Evolutionary conservation across 192 early-diverging fungal species (phyloP), one percentile per base, ranked within the genome.

Genomic region (Chytriomyces sp.): DNA sequence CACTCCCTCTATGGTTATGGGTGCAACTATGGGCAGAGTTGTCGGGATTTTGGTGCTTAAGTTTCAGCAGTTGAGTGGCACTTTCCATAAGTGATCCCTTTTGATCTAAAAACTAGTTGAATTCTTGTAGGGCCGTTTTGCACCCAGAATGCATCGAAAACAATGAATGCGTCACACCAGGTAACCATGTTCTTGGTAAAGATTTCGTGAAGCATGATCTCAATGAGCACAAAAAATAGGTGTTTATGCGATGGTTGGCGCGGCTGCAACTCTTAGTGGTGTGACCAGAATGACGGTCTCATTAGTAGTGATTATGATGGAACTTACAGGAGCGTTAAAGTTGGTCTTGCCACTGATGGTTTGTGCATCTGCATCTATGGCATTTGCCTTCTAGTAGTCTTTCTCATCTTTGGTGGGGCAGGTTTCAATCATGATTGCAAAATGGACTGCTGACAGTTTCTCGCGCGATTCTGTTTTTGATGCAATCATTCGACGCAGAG

Each of bases 261-360:
- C 94, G 3, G 95, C 94, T 0, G 95, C 95, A 5, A 88, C 91
- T 7, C 77, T 96, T 69, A 88, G 86, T 68, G 93, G 93, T 4
- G 91, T 94, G 16, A 94, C 93, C 85, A 92, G 91, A 80, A 90
- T 90, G 61, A 93, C 93, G 79, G 91, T 94, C 5, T 92, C 92
- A 26, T 84, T 96, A 23, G 93, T 94, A 0, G 94, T 97, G 6
- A 95, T 96, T 74, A 96, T 96, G 94, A 95, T 96, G 80, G 96
- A 97, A 77, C 82, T 97, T 60, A 97, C 96, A 0, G 94, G 94
- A 18, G 92, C 95, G 6, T 81, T 96, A 45, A 93, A 92, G 45
- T 96, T 96, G 74, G 87, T 92, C 67, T 82, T 95, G 18, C 80
- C 80, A 1, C 5, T 81, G 8, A 81, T 81, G 80, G 59, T 81